phyloP scores from a whole-genome alignment of 2,329 filamentous ascomycete genomes.

The Clonostachys rhizophaga region DNA sequence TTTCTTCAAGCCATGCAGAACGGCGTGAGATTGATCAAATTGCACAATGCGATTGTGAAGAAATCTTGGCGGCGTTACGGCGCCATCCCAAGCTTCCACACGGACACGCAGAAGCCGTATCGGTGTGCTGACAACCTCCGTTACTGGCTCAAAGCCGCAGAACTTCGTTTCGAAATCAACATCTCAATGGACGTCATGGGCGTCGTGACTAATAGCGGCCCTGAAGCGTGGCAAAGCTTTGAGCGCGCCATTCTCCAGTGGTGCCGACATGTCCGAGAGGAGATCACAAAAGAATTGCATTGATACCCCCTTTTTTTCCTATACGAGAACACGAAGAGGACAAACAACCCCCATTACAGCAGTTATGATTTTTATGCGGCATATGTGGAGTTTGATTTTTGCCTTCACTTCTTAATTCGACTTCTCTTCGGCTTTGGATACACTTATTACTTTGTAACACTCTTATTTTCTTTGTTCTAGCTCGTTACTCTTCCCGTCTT shows the following conservation, averaged over 20 bases:
- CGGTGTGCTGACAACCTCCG: constrained; percentile 88
- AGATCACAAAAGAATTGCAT: constrained; percentile 67
- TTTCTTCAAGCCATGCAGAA: constrained; percentile 73
- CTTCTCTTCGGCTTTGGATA: background rate
- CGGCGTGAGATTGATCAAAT: constrained; percentile 74
- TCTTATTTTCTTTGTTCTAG: background rate
- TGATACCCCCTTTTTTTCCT: background rate
- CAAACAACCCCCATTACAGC: background rate
- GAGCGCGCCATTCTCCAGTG: constrained; percentile 79
- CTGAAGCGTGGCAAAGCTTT: constrained; percentile 72
- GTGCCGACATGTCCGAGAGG: constrained; percentile 77
- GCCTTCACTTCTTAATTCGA: background rate
- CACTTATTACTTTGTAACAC: background rate
- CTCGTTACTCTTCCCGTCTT: background rate
- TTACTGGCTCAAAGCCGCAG: constrained; percentile 94
- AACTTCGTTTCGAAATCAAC: constrained; percentile 86
- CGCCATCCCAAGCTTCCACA: constrained; percentile 82
- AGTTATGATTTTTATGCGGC: background rate
- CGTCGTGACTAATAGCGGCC: constrained; percentile 70
- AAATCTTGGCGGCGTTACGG: constrained; percentile 85
- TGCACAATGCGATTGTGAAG: constrained; percentile 86
- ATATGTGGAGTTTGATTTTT: constrained; percentile 3
- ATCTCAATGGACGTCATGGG: constrained; percentile 82
- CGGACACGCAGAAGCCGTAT: constrained; percentile 93
- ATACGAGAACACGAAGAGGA: constrained; percentile 5